Evolutionary conservation across 441 rosid genomes (phyloP).

Genomic region (Populus hybrid): DNA sequence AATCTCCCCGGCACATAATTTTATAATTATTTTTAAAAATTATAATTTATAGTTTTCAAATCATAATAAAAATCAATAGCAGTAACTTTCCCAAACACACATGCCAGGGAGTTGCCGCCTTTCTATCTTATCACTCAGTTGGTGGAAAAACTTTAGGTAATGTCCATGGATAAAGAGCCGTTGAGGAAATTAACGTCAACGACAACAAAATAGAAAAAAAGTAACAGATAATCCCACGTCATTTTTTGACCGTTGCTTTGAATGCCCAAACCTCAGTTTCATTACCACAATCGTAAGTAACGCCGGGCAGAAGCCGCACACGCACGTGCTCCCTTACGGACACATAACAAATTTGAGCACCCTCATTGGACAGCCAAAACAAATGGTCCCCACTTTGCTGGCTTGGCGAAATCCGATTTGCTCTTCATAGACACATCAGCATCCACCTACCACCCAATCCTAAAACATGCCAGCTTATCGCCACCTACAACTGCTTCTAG

Average conservation of each 20-base stretch:
- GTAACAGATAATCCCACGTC: conserved; percentile 6
- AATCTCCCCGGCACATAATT: too few relatives aligned
- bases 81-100: too few relatives aligned
- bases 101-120: too few relatives aligned
- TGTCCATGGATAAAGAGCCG: neutral
- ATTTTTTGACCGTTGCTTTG: conserved; percentile 19
- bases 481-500: conserved; percentile 5
- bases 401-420: conserved; percentile 4
- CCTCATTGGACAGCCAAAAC: conserved; percentile 7
- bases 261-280: neutral
- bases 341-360: neutral
- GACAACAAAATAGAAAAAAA: neutral
- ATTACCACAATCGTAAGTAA: neutral
- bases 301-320: conserved; percentile 14
- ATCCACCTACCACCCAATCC: neutral
- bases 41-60: too few relatives aligned
- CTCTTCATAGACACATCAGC: neutral
- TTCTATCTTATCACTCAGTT: too few relatives aligned
- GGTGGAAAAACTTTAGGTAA: too few relatives aligned
- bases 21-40: too few relatives aligned
- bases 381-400: neutral
- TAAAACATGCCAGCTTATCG: neutral
- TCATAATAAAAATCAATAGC: too few relatives aligned
- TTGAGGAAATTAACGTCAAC: neutral
- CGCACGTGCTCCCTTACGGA: neutral